Base-by-base conservation (phyloP, 805 yeast species). In the Cyberlindnera euphorbiae region DNA sequence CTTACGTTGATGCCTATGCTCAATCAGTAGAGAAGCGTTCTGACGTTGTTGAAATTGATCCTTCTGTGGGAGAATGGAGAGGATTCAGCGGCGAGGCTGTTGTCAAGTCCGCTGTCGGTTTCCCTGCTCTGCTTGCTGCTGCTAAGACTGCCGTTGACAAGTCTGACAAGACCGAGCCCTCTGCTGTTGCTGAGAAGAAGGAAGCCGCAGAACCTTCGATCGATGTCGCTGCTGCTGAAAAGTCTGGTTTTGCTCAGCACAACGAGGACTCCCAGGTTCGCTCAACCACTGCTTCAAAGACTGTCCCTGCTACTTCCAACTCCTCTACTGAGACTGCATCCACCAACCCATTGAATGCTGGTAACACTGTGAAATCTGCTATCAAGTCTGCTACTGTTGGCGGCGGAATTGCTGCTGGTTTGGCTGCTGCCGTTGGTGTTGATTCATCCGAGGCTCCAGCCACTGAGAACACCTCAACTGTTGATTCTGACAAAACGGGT, bases 221-320 rank as follows among this genome's bases (percentile, higher is more conserved):
- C n/a, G n/a, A n/a, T n/a, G n/a, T n/a, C n/a, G 19, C 40, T 13
- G 28, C 35, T n/a, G 25, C 34, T 19, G 23, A 34, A 9, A 23
- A 27, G 13, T 38, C 51, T 10, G 46, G 48, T 2, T 45, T 35
- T 23, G 25, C 39, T 14, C 35, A 40, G 18, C 37, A 36, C 26
- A 11, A 28, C 17, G 39, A 30, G n/a, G 38, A 39, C 10, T 27
- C 41, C 15, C 28, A 28, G 10, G n/a, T 27, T 17, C 39, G 36
- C 5, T 38, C 49, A 7, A 44, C 51, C 8, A 30, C 34, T 19
- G 55, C 51, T 23, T 49, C 54, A 26, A 47, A 50, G 35, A 19
- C 33, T 19, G 42, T 44, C 23, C 51, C 52, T 12, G 26, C 19
- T n/a, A 45, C 50, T 6, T 17, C 27, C 22, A 18, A 5, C 9